Conservation (phyloP, 2,329 filamentous ascomycete species). For the Sporothrix brasiliensis region DNA sequence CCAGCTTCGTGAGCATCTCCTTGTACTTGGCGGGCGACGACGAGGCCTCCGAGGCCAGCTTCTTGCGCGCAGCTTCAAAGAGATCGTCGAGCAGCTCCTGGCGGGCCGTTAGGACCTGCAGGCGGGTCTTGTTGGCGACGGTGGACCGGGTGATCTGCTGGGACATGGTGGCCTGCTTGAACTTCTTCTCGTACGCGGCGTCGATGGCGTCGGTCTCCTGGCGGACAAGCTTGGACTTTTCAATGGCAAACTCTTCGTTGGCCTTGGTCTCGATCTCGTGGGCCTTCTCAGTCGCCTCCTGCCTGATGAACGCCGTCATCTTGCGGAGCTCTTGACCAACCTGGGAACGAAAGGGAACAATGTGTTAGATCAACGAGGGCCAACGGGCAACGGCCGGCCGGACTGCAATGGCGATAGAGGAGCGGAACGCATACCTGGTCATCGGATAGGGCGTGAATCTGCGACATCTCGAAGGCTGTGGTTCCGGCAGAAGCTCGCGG, state of each 20-base stretch:
- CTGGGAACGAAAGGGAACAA: constrained; percentile 51
- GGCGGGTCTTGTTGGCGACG: constrained; percentile 91
- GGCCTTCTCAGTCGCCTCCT: constrained; percentile 96
- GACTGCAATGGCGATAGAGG: neutral
- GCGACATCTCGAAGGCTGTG: constrained; percentile 72
- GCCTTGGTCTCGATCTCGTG: constrained; percentile 98
- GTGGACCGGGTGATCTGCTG: constrained; percentile 98
- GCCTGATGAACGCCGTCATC: constrained; percentile 99
- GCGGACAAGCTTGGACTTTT: constrained; percentile 97
- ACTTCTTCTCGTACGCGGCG: constrained; percentile 93
- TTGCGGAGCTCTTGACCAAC: constrained; percentile 98
- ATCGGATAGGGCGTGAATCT: constrained; percentile 92
- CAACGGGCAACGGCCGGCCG: too few species aligned
- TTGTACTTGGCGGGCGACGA: constrained; percentile 77
- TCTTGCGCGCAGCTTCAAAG: constrained; percentile 77
- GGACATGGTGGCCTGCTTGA: constrained; percentile 97
- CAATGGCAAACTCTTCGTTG: constrained; percentile 98
- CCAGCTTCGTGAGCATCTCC: constrained; percentile 72
- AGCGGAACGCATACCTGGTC: constrained; percentile 72
- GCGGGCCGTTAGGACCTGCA: constrained; percentile 81
- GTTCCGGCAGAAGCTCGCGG: constrained; percentile 36
- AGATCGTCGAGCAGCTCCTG: constrained; percentile 90
- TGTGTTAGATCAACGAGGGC: neutral
- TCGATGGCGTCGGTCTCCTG: constrained; percentile 95
- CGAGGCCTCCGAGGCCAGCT: constrained; percentile 64